Evolutionary conservation across 2,329 filamentous ascomycete species (phyloP).

Genomic region (Hypoxylon sp.): DNA sequence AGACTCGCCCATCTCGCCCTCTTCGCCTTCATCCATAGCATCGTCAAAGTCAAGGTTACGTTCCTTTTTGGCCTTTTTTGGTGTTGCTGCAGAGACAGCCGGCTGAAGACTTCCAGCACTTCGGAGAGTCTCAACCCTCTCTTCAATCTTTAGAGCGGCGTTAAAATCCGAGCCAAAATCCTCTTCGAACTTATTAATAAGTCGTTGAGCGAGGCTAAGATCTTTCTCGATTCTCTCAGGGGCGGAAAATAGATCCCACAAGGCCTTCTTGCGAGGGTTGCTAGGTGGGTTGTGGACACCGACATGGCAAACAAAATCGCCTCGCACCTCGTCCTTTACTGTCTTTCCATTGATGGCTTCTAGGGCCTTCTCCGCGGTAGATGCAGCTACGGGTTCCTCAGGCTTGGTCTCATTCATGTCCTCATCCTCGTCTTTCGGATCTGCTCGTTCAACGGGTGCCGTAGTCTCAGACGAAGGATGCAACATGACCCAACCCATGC

Average conservation of each 20-base stretch:
- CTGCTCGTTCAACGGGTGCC: slow-evolving; percentile 77
- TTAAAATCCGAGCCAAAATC: slow-evolving; percentile 85
- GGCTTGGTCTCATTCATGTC: slow-evolving; percentile 65
- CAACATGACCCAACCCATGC: slow-evolving; percentile 98
- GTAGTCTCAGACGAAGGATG: slow-evolving; percentile 81
- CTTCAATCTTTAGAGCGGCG: slow-evolving; percentile 84
- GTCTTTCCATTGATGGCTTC: slow-evolving; percentile 98
- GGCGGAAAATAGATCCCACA: slow-evolving; percentile 96
- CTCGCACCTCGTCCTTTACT: slow-evolving; percentile 92
- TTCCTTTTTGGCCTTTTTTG: slow-evolving; percentile 74
- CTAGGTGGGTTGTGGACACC: slow-evolving; percentile 92
- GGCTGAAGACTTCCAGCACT: slow-evolving; percentile 83
- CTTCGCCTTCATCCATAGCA: slow-evolving; percentile 73
- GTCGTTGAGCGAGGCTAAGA: slow-evolving; percentile 82
- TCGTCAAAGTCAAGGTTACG: slow-evolving; percentile 73
- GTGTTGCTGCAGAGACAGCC: slow-evolving; percentile 65
- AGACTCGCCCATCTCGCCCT: slow-evolving; percentile 80
- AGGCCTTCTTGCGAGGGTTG: slow-evolving; percentile 90
- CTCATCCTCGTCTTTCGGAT: slow-evolving; percentile 76
- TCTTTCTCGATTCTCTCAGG: slow-evolving; percentile 95
- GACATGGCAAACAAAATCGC: slow-evolving; percentile 97
- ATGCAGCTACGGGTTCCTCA: slow-evolving; percentile 63
- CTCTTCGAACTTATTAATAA: slow-evolving; percentile 87
- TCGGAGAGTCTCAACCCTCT: slow-evolving; percentile 85
- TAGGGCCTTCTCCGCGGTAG: slow-evolving; percentile 86